Evolutionary conservation across 768 basidiomycete genomes (phyloP).

Genomic region (Lentinula sp.): DNA sequence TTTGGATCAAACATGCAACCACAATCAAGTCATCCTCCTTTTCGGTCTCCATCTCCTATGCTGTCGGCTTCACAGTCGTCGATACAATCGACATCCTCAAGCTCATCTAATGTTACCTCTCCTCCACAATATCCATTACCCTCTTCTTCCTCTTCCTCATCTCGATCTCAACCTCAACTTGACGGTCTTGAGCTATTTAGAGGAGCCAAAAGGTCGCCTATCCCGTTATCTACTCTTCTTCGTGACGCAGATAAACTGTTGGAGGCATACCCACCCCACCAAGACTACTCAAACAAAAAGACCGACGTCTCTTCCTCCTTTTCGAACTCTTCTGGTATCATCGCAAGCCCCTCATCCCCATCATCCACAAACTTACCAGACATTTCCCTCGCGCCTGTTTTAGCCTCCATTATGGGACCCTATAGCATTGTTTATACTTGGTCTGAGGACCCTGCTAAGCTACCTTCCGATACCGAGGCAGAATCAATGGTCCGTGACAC

Average conservation of each 20-base stretch:
- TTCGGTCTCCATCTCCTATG: neutral
- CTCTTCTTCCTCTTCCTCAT: neutral
- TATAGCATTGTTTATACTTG: conserved; percentile 75
- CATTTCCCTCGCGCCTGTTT: conserved; percentile 42
- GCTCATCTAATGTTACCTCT: neutral
- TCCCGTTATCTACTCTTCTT: neutral
- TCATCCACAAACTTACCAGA: conserved; percentile 49
- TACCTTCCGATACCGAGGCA: conserved; percentile 49
- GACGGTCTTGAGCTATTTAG: neutral
- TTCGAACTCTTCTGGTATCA: conserved; percentile 6
- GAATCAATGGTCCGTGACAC: conserved; percentile 54
- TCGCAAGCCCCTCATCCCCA: conserved; percentile 40
- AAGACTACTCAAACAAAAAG: neutral
- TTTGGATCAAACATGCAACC: neutral
- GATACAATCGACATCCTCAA: neutral
- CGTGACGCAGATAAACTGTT: neutral
- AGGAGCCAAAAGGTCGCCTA: neutral
- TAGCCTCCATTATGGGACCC: conserved; percentile 67
- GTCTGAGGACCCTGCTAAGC: conserved; percentile 39
- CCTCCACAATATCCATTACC: neutral
- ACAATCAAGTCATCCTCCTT: neutral
- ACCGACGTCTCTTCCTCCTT: neutral
- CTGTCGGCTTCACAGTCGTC: neutral
- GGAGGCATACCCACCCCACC: neutral
- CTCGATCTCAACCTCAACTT: neutral